phyloP scores from a whole-genome alignment of 2,329 filamentous ascomycete species.

The Aschersonia sp. region DNA sequence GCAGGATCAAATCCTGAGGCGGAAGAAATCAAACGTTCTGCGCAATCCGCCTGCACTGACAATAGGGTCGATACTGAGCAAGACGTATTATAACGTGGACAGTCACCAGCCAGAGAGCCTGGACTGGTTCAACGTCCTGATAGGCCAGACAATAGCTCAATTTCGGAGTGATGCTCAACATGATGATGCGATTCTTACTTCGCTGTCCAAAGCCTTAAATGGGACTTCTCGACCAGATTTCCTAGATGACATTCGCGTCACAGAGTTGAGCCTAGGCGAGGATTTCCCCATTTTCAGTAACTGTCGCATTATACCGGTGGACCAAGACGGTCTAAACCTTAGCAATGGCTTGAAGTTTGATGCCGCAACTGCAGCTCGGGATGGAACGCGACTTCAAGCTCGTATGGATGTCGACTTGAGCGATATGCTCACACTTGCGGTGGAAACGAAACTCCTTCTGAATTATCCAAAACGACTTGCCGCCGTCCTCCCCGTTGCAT shows the following conservation, averaged over 20 bases:
- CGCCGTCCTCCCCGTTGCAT: constrained; percentile 79
- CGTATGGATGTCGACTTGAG: constrained; percentile 94
- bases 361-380: constrained; percentile 35
- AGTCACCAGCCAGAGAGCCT: constrained; percentile 92
- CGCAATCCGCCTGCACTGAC: constrained; percentile 63
- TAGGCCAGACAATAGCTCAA: constrained; percentile 93
- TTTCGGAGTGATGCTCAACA: constrained; percentile 85
- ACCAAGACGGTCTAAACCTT: constrained; percentile 56
- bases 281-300: constrained; percentile 99
- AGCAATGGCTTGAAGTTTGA: constrained; percentile 36
- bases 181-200: constrained; percentile 78
- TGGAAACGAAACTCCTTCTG: constrained; percentile 86
- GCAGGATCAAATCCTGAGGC: constrained; percentile 32
- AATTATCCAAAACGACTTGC: constrained; percentile 89
- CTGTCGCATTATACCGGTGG: constrained; percentile 84
- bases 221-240: constrained; percentile 79
- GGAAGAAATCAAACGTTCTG: constrained; percentile 59
- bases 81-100: constrained; percentile 95
- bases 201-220: constrained; percentile 74
- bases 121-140: constrained; percentile 97
- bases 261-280: constrained; percentile 85
- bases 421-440: constrained; percentile 86
- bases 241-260: constrained; percentile 84
- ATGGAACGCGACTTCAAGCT: constrained; percentile 72
- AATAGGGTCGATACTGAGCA: constrained; percentile 85